These are phyloP conservation scores for Cladosporium sp. DNA, from an alignment of 2,329 filamentous ascomycete species.

Conservation along the genomic window DNA sequence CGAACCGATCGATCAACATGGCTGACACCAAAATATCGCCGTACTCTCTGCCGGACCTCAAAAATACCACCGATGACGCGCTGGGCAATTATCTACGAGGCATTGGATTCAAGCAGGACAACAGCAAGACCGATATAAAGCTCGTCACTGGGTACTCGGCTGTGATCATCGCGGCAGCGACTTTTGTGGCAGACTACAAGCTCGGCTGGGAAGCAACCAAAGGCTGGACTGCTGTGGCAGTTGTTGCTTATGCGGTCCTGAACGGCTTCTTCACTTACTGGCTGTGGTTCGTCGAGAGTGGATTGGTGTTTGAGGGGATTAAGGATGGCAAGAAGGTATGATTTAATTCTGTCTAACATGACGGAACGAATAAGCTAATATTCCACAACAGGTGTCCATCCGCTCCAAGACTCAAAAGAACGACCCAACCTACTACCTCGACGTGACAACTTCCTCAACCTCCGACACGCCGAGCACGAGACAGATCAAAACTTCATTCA, in stretches of 20 bases:
- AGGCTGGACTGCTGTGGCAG: conserved; percentile 72
- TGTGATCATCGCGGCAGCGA: conserved; percentile 73
- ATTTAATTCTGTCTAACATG: conserved; percentile 8
- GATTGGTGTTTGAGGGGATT: conserved; percentile 75
- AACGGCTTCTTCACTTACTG: conserved; percentile 78
- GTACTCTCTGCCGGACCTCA: conserved; percentile 65
- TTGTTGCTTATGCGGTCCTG: conserved; percentile 71
- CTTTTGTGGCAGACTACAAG: conserved; percentile 90
- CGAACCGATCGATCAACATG: conserved; percentile 17
- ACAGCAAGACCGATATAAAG: conserved; percentile 76
- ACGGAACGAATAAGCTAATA: neutral
- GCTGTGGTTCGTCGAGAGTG: conserved; percentile 79
- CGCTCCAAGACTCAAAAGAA: conserved; percentile 72
- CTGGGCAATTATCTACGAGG: conserved; percentile 90
- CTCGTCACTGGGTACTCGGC: conserved; percentile 79
- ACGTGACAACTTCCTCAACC: conserved; percentile 45
- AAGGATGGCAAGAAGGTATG: conserved; percentile 62
- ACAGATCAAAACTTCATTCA: conserved; percentile 62
- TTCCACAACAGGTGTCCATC: conserved; percentile 62
- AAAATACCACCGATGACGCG: conserved; percentile 94
- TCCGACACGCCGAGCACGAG: conserved; percentile 29
- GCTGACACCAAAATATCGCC: conserved; percentile 32
- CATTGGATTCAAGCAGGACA: conserved; percentile 77
- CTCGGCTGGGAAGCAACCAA: conserved; percentile 86
- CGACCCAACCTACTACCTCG: conserved; percentile 74